These are phyloP conservation scores for Tetraselmis chui DNA, from an alignment of 139 green algal genomes.

Conservation along the genomic window DNA sequence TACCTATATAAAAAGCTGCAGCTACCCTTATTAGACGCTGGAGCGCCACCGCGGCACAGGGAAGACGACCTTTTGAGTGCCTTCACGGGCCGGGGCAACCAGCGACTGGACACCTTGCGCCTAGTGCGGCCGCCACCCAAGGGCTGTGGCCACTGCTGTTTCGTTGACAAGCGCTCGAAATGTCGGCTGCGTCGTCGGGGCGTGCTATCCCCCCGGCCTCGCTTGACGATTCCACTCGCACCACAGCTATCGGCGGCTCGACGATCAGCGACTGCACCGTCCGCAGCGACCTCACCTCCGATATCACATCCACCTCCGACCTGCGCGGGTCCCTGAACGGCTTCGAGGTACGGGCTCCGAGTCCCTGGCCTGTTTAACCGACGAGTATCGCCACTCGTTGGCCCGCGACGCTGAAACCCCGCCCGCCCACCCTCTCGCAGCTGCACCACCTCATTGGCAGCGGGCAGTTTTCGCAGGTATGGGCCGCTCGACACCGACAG, in stretches of 20 bases:
- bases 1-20: no score
- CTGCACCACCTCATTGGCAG: conserved; percentile 26
- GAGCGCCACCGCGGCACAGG: no score
- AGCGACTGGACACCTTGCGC: no score
- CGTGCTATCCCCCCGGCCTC: not conserved
- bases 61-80: no score
- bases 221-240: conserved; percentile 6
- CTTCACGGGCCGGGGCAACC: no score
- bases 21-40: no score
- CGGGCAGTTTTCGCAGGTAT: conserved; percentile 36
- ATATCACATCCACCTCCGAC: conserved; percentile 8
- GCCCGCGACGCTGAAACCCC: not conserved
- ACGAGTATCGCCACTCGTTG: not conserved
- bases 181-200: not conserved
- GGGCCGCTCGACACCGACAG: conserved; percentile 12
- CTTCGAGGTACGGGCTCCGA: conserved; percentile 17
- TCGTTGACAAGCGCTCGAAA: no score
- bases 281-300: conserved; percentile 18
- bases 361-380: not conserved
- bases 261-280: conserved; percentile 8
- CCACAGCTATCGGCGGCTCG: not conserved
- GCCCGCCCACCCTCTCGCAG: no score
- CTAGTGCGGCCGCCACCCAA: no score
- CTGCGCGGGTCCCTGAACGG: conserved; percentile 16
- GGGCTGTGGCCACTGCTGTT: no score